Evolutionary conservation across 345 rosid species (phyloP), one percentile per base, ranked within the genome.

Genomic region (Mangifera indica): DNA sequence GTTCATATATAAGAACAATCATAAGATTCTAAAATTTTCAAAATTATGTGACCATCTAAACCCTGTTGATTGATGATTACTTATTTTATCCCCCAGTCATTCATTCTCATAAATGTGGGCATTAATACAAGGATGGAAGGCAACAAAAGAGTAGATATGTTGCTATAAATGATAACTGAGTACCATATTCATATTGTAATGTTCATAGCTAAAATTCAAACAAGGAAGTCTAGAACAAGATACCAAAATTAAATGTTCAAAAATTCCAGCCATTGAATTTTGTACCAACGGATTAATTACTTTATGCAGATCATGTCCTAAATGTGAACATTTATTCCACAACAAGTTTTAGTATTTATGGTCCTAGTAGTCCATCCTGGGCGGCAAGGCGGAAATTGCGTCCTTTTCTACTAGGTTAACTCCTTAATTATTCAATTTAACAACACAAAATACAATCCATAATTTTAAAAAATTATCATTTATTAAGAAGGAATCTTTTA

Each of bases 271-370:
- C 54, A 46, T 49, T 49, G 49, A 71, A 60, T 18, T 70, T 60
- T 70, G 59, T 25, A 1, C 45, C 2, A 3, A 42, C 9, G n/a
- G 21, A 51, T 29, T 17, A 2, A 25, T 25, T 32, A 48, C 54
- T 12, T 61, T 22, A 10, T 32, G 69, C 74, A 78, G 82, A 77
- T 78, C 85, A 82, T 70, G 65, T 26, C 54, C 73, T 46, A 46
- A 63, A 53, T 66, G 77, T 79, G 84, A 72, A 22, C 34, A 70
- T 75, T 76, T 53, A 69, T 70, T 69, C 53, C 48, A 11, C 25
- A 3, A 22, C 60, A 60, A 37, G 44, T 26, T 42, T 15, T n/a
- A 13, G 32, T 6, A 24, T 55, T 10, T 2, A 57, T 22, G 60
- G 64, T 42, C 8, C 60, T 8, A 1, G 3, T 1, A 46, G 37